Conservation (phyloP, 148 eudicot species). For the Dysphania ambrosioides region DNA sequence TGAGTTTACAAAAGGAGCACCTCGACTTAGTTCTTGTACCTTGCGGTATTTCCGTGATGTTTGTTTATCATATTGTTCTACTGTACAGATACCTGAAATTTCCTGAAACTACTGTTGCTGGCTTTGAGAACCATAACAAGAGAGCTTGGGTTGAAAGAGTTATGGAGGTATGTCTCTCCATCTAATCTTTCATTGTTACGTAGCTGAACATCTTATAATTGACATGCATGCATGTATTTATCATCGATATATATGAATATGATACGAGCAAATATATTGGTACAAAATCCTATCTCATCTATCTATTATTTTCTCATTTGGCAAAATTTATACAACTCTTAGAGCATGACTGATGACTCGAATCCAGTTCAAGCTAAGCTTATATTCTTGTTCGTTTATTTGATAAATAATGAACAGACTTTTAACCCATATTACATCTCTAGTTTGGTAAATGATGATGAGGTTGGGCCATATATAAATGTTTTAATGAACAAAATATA, state of each 20-base stretch:
- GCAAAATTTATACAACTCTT: too few species aligned
- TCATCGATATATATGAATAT: too few species aligned
- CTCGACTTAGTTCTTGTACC: slow-evolving; percentile 79
- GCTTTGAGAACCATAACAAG: slow-evolving; percentile 68
- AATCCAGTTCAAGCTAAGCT: not conserved
- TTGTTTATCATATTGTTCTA: slow-evolving; percentile 57
- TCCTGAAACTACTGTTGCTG: slow-evolving; percentile 56
- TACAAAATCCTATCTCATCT: too few species aligned
- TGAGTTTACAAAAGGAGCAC: slow-evolving; percentile 44
- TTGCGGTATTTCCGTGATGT: slow-evolving; percentile 53
- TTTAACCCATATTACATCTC: too few species aligned
- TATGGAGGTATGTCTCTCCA: slow-evolving; percentile 35
- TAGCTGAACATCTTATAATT: too few species aligned
- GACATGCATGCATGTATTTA: too few species aligned
- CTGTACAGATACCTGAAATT: slow-evolving; percentile 43
- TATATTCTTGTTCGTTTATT: not conserved
- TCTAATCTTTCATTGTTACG: too few species aligned
- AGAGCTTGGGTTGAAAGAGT: slow-evolving; percentile 58
- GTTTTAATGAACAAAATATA: too few species aligned
- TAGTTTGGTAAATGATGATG: not conserved
- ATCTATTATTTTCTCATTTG: too few species aligned
- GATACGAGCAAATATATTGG: too few species aligned
- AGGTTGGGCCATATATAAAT: too few species aligned
- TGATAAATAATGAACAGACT: not conserved
- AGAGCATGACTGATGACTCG: not conserved